A percentile compares a stretch with the other conserved stretches of the same genome.
Evolutionary conservation across 768 basidiomycete species (phyloP).

Genomic region (Hemileccinum impolitum): DNA sequence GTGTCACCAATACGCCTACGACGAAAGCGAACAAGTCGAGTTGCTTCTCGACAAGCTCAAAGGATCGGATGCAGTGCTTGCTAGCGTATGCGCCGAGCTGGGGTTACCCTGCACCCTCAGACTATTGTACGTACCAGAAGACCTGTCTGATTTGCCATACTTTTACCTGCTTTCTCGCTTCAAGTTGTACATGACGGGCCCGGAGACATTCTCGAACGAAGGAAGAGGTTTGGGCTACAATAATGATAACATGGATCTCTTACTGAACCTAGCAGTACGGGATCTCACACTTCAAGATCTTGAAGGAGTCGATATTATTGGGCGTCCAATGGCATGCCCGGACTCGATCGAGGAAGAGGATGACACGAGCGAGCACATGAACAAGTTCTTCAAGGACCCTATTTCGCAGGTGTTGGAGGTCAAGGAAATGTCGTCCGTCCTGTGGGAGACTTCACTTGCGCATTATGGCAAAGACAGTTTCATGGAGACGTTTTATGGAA

Average conservation of each 20-base stretch:
- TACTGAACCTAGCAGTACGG: rapidly evolving
- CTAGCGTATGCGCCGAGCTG: constrained; percentile 2
- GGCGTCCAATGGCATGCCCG: background rate
- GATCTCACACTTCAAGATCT: background rate
- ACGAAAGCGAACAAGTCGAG: background rate
- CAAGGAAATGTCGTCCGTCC: background rate
- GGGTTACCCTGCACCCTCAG: background rate
- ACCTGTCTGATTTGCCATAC: background rate
- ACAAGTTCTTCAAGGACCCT: background rate
- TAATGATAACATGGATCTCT: background rate
- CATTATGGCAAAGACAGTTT: background rate
- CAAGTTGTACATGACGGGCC: background rate
- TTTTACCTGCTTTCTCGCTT: background rate
- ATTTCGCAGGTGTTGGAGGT: constrained; percentile 1
- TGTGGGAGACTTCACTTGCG: background rate
- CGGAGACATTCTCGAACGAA: too few relatives aligned
- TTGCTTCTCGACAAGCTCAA: constrained; percentile 2
- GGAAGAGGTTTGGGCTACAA: background rate
- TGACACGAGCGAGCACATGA: background rate
- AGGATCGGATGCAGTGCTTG: constrained; percentile 1
- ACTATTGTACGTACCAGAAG: background rate
- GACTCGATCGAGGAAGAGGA: too few relatives aligned
- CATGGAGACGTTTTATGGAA: background rate
- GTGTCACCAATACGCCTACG: constrained; percentile 27
- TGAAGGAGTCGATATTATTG: constrained; percentile 2